Percentiles rank a stretch among this genome's conserved stretches.
phyloP scores from a whole-genome alignment of 140 eudicot species.

The Erigeron philadelphicus region DNA sequence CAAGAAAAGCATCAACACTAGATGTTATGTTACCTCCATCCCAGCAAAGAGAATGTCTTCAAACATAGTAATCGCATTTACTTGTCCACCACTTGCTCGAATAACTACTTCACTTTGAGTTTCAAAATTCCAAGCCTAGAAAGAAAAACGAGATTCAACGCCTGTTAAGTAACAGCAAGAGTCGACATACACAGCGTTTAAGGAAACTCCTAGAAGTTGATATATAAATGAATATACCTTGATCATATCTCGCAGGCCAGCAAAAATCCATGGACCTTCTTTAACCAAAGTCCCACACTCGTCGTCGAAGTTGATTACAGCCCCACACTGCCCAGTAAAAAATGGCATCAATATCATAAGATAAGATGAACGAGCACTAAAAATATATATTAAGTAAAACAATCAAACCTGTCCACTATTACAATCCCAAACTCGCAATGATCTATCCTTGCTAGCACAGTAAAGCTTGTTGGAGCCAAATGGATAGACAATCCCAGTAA shows the following conservation, averaged over 20 bases:
- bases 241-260: conserved; percentile 47
- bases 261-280: conserved; percentile 71
- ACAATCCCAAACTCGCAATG: conserved; percentile 71
- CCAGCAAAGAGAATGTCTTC: conserved; percentile 57
- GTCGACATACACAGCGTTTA: not conserved
- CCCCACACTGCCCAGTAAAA: conserved; percentile 42
- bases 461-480: conserved; percentile 49
- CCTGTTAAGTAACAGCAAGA: not conserved
- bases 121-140: conserved; percentile 55
- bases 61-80: conserved; percentile 41
- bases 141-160: not conserved
- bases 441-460: conserved; percentile 52
- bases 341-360: conserved; percentile 2
- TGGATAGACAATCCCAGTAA: conserved; percentile 67
- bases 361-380: not conserved
- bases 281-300: conserved; percentile 48
- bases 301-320: conserved; percentile 28
- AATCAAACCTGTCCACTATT: conserved; percentile 58
- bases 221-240: conserved; percentile 37
- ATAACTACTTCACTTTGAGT: conserved; percentile 37
- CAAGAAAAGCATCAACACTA: not conserved
- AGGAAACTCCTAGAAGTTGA: not conserved
- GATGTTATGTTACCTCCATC: conserved; percentile 32
- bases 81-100: conserved; percentile 47
- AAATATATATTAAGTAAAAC: not conserved